Conservation (phyloP, 768 basidiomycete genomes). For the Naematelia encephala region DNA sequence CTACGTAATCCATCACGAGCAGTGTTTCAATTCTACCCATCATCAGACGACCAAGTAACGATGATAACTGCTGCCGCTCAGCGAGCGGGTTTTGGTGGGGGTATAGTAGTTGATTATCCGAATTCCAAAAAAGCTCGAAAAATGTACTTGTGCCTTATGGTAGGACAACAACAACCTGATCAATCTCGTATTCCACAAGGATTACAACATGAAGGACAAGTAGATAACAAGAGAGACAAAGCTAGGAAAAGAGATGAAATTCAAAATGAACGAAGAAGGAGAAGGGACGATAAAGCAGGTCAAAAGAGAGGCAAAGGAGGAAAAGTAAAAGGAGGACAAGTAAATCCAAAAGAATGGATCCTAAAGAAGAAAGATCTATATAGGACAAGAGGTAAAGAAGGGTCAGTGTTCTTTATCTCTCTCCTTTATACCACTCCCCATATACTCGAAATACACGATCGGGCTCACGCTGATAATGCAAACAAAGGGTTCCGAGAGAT, state of each 20-base stretch:
- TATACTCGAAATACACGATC: not conserved
- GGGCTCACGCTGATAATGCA: constrained; percentile 70
- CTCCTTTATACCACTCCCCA: no score
- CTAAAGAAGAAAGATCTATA: constrained; percentile 82
- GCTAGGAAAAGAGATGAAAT: constrained; percentile 49
- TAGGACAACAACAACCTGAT: constrained; percentile 64
- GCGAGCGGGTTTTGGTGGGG: constrained; percentile 93
- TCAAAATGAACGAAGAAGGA: constrained; percentile 68
- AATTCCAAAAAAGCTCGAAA: constrained; percentile 95
- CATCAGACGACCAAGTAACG: constrained; percentile 93
- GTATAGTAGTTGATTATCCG: constrained; percentile 93
- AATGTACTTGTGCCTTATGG: constrained; percentile 87
- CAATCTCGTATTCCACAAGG: constrained; percentile 64
- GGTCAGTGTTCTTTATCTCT: constrained; percentile 57
- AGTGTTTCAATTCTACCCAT: constrained; percentile 98
- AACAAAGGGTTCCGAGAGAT: constrained; percentile 66
- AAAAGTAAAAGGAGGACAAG: constrained; percentile 57
- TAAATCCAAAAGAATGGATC: constrained; percentile 77
- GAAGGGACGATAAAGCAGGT: no score
- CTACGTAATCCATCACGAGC: constrained; percentile 64
- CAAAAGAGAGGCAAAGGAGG: constrained; percentile 64
- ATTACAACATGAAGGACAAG: constrained; percentile 64
- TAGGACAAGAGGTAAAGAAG: constrained; percentile 50
- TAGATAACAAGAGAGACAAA: constrained; percentile 37
- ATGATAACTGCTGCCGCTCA: constrained; percentile 90